A percentile compares a stretch with the other conserved stretches of the same genome.
Evolutionary conservation across 805 yeast genomes (phyloP).

Genomic region (Kodamaea restingae): DNA sequence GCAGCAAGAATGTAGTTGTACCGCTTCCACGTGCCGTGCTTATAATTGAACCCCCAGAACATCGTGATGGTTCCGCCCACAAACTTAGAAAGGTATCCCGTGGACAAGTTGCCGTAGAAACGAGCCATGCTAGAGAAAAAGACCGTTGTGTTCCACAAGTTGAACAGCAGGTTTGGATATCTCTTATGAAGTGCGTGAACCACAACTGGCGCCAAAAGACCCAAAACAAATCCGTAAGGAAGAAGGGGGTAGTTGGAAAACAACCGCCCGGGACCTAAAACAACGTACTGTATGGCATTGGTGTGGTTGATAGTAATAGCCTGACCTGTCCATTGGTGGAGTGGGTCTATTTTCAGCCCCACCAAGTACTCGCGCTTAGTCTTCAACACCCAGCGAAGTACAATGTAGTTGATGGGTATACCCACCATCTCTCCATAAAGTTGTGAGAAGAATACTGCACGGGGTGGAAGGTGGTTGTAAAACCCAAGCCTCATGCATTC

Average conservation of each 20-base stretch:
- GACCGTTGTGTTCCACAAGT: conserved; percentile 45
- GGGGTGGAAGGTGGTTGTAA: conserved; percentile 52
- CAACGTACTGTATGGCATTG: conserved; percentile 50
- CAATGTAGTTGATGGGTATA: conserved; percentile 48
- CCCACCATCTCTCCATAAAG: conserved; percentile 50
- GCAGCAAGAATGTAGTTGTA: conserved; percentile 49
- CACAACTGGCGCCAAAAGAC: conserved; percentile 34
- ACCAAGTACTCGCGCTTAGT: conserved; percentile 36
- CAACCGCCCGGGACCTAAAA: conserved; percentile 44
- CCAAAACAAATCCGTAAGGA: conserved; percentile 44
- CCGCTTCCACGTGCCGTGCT: conserved; percentile 36
- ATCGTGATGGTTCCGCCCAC: conserved; percentile 47
- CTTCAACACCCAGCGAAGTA: conserved; percentile 44
- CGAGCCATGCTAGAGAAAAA: conserved; percentile 45
- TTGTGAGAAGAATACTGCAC: conserved; percentile 47
- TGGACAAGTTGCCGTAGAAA: conserved; percentile 48
- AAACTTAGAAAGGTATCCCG: conserved; percentile 46
- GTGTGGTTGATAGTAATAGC: conserved; percentile 38
- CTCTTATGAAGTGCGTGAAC: conserved; percentile 26
- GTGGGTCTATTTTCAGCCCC: conserved; percentile 37
- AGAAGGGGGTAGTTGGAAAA: conserved; percentile 40
- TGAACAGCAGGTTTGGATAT: conserved; percentile 25
- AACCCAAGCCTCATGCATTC: conserved; percentile 46
- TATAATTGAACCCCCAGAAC: conserved; percentile 41
- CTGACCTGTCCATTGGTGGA: conserved; percentile 53